Base-by-base conservation (phyloP, 495 filamentous ascomycete species). In the Chaetomium fimeti region DNA sequence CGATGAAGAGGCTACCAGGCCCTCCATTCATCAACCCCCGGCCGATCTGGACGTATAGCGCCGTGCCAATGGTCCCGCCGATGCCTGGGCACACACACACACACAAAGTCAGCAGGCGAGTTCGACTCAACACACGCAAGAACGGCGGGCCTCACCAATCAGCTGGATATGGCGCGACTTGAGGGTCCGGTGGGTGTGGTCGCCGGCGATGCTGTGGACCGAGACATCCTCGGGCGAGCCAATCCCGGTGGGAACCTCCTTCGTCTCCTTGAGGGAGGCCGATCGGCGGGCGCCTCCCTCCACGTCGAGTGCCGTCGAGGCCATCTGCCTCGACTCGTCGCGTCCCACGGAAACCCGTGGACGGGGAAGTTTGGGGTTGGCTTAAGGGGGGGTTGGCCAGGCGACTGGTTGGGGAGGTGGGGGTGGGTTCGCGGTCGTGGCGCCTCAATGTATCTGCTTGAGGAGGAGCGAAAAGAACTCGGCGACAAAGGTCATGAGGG, bases 1-100 rank as follows among this genome's bases (percentile, higher is more conserved):
- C 91, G 40, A 94, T 73, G 68, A 93, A 91, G 63, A 93, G 75
- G 66, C 85, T 90, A 2, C 71, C 91, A 22, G 91, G 91, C 0
- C 91, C 91, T 48, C 90, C 91, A 38, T 89, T 78, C 25, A 89
- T 76, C 57, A 92, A 69, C 1, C 83, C 83, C 24, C 76, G 78
- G 20, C 90, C 91, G 60, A 94, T 92, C 65, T 88, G 52, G n/a
- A 77, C 72, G 45, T 67, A 76, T 1, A 76, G 59, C 0, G 70
- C 73, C 3, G 74, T 77, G 0, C 75, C 74, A 40, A 77, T 77
- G 28, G 75, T 76, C 0, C 89, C 89, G 55, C 89, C 89, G 63
- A 91, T 90, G 49, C 73, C 72, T 74, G 13, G 15, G 15, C 18
- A 24, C 8, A 43, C 0, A 20, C n/a, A n/a, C n/a, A n/a, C n/a